Evolutionary conservation across 495 filamentous ascomycete genomes (phyloP), one percentile per base, ranked within the genome.

Genomic region (Hypoxylon rickii): DNA sequence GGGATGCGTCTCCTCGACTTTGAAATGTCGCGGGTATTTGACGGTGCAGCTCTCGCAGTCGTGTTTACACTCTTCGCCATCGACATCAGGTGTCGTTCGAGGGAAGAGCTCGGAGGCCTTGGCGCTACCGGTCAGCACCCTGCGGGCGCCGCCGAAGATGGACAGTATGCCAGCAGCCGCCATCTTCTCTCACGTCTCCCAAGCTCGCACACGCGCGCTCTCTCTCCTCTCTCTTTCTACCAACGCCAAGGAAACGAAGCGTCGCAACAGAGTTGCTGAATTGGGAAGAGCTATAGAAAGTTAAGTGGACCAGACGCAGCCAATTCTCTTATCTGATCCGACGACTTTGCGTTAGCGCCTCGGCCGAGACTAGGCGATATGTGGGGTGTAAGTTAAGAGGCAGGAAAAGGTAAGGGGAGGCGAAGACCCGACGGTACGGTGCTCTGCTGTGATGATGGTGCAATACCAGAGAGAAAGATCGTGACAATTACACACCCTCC

Each of bases 11-110:
- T 88, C 82, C 48, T 97, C 89, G 43, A 96, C 83, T 51, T 86
- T 83, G 72, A 85, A 86, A 24, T 72, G 70, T 41, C 73, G 76
- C 5, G 93, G 93, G 66, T 90, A 90, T 42, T 82, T 78, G 31
- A 93, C 78, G 0, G 82, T 82, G 73, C 94, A 97, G 42, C 77
- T 86, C n/a, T 82, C 83, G 73, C 94, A 98, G 72, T 97, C 94
- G 67, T 86, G 89, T 37, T 87, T 76, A 70, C 94, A 98, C 38
- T 93, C 92, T 29, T 94, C 89, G 34, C 89, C 92, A 69, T 96
- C 94, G n/a, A 87, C 70, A 0, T 78, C 80, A 2, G 86, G 81
- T 56, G 87, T 77, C 4, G 88, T 87, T 21, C 79, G 78, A 1
- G 83, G 76, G 70, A 91, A 91, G 13, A 91, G 76, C 52, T 71